phyloP scores from a whole-genome alignment of 306 rosid genomes.

The Acacia acuminata region DNA sequence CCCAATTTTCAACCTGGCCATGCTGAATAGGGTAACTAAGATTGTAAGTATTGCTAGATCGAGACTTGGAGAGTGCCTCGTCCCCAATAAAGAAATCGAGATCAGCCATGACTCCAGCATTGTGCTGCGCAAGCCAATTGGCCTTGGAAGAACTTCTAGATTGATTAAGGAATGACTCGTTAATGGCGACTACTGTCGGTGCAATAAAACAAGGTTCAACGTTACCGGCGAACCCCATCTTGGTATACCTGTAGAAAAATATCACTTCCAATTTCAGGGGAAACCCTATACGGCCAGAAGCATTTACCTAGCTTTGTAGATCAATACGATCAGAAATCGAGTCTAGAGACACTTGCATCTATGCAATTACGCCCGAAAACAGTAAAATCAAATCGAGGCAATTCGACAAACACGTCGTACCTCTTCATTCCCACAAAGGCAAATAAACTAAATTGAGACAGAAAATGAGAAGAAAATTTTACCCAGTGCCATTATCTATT shows the following conservation, averaged over 20 bases:
- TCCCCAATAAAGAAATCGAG: constrained; percentile 98
- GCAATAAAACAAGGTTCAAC: constrained; percentile 92
- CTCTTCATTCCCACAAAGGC: background rate
- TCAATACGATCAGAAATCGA: background rate
- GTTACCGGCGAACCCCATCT: constrained; percentile 98
- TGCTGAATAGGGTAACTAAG: constrained; percentile 79
- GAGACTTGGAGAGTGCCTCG: constrained; percentile 78
- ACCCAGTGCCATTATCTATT: constrained; percentile 98
- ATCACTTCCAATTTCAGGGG: constrained; percentile 3
- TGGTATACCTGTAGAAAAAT: constrained; percentile 69
- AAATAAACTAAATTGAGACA: background rate
- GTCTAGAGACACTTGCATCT: background rate
- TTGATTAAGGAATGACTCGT: constrained; percentile 84
- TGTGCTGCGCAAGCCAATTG: constrained; percentile 86
- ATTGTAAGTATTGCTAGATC: constrained; percentile 83
- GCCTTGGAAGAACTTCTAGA: constrained; percentile 74
- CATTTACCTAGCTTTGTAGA: background rate
- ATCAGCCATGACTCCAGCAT: constrained; percentile 99
- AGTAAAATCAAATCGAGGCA: constrained; percentile 25
- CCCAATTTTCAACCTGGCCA: constrained; percentile 98
- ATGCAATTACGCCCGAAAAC: background rate
- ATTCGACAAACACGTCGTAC: constrained; percentile 41
- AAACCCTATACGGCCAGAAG: constrained; percentile 17
- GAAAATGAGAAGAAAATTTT: constrained; percentile 7
- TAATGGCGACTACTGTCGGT: constrained; percentile 88